phyloP scores from a whole-genome alignment of 2,329 filamentous ascomycete species.

The Beauveria asiatica region DNA sequence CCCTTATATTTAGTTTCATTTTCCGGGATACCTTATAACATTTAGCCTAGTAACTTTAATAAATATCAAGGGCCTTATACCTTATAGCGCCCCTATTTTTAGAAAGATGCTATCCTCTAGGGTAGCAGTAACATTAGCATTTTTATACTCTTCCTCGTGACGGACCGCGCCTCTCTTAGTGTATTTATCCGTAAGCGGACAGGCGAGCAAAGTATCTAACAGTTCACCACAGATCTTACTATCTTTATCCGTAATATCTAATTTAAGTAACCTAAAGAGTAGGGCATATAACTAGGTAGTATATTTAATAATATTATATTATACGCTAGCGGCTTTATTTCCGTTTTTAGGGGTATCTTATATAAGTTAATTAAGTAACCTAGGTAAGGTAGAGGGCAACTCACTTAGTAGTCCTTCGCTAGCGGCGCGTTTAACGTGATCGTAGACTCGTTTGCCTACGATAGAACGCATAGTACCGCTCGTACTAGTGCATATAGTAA shows the following conservation, averaged over 20 bases:
- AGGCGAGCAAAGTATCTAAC: not conserved
- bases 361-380: not conserved
- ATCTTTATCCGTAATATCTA: not conserved
- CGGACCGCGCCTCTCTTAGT: not conserved
- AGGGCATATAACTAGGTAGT: not conserved
- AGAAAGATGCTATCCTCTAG: no score
- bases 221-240: not conserved
- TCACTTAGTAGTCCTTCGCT: not conserved
- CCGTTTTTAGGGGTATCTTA: no score
- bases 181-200: not conserved
- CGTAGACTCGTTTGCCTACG: not conserved
- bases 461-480: no score
- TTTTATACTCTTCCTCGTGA: not conserved
- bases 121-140: not conserved
- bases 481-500: no score
- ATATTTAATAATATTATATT: no score
- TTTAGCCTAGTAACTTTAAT: not conserved
- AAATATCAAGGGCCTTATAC: no score
- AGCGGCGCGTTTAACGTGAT: not conserved
- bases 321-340: no score
- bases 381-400: not conserved
- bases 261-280: not conserved
- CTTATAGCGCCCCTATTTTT: no score
- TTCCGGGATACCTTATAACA: not conserved
- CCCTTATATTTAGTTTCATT: not conserved